Base-by-base conservation (phyloP, 1,139 yeast species). In the Sugiyamaella novakii region DNA sequence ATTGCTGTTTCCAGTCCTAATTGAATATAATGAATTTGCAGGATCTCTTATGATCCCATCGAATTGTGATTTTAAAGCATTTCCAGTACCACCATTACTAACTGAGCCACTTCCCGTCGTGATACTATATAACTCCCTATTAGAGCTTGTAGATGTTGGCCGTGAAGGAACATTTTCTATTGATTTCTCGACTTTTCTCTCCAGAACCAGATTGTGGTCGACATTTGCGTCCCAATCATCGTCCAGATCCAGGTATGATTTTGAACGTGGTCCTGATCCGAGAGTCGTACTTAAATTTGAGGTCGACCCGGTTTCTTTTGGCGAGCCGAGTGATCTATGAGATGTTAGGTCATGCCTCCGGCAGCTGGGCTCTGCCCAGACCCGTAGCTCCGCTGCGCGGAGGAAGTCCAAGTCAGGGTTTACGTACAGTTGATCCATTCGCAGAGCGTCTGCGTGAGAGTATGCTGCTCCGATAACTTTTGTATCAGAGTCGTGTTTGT, bases 161-260 rank as follows among this genome's bases (percentile, higher is more conserved):
- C 47, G 29, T 11, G 51, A 47, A 10, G 63, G 64, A 31, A 58
- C 60, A 44, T 64, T 62, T 47, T 69, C 72, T 10, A 66, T 56
- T 30, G 68, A 62, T 46, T 66, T 61, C 35, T 63, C 67, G 19
- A 60, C 62, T 39, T 64, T 61, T 46, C 50, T 65, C 53, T 46
- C 70, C 56, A 66, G 71, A 62, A 71, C 67, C 42, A 63, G 61
- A 51, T 69, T 71, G 55, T 74, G 84, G 55, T 84, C 88, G 39
- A 88, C 74, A 33, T 82, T 85, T 3, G 95, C 94, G 63, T 88
- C 91, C 97, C 96, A 89, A 66, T 88, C 96, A 60, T 86, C 95
- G 63, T 88, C 96, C 43, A 82, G 67, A 61, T 87, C 95, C 39
- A 69, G 60, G 48, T 68, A 68, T 15, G 69, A 48, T 33, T 40